Percentiles rank a stretch among this genome's conserved stretches.
Evolutionary conservation across 345 rosid genomes (phyloP).

Genomic region (Hibiscus trionum): DNA sequence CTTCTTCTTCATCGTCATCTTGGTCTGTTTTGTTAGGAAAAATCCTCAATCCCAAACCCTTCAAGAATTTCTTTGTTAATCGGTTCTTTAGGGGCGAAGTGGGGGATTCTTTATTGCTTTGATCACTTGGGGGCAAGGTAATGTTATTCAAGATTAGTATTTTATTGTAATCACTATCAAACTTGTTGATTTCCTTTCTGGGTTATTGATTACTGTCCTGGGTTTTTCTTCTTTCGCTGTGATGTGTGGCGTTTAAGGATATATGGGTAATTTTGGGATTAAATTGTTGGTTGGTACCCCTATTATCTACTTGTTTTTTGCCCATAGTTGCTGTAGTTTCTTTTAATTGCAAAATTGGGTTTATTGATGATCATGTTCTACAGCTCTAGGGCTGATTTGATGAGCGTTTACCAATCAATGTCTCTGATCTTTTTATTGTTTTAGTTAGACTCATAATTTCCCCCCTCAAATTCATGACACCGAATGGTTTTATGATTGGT

Average conservation of each 20-base stretch:
- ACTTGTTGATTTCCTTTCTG: background rate
- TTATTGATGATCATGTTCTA: background rate
- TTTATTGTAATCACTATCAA: background rate
- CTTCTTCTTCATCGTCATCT: background rate
- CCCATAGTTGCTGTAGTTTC: background rate
- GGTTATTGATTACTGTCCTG: background rate
- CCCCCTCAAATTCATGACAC: background rate
- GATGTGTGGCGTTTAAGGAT: background rate
- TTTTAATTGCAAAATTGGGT: constrained; percentile 6
- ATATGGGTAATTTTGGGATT: background rate
- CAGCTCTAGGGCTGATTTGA: constrained; percentile 6
- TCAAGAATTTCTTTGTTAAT: background rate
- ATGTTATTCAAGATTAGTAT: background rate
- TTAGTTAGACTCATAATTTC: background rate
- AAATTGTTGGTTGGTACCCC: background rate
- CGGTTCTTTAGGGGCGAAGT: background rate
- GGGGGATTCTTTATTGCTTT: background rate
- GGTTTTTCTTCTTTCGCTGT: background rate
- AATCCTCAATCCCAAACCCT: background rate
- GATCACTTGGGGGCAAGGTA: background rate
- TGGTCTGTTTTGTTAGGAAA: background rate
- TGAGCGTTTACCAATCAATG: background rate
- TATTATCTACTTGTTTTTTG: background rate
- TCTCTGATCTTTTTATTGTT: constrained; percentile 10
- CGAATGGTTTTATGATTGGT: constrained; percentile 13